phyloP scores from a whole-genome alignment of 208 protist genomes.

The Acanthamoeba divionensis region DNA sequence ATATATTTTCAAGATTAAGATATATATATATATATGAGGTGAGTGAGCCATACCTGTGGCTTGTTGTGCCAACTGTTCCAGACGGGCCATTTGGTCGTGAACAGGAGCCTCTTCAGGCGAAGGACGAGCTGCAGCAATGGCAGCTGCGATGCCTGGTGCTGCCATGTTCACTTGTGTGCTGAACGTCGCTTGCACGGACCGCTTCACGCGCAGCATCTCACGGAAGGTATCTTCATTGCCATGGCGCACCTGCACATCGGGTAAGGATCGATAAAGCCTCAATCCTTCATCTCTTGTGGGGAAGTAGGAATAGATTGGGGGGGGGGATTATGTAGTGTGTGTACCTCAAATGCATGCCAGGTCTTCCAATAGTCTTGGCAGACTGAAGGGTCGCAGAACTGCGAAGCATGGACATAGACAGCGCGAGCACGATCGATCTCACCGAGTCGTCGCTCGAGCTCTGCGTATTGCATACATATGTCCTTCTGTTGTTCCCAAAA shows the following conservation, averaged over 20 bases:
- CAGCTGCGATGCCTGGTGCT: not conserved
- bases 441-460: conserved; percentile 85
- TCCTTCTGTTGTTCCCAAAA: no score
- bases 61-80: no score
- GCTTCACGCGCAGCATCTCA: conserved; percentile 87
- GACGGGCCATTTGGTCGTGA: no score
- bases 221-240: conserved; percentile 91
- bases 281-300: conserved; percentile 42
- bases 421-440: conserved; percentile 88
- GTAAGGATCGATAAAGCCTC: not conserved
- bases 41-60: no score
- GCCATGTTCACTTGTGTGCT: conserved; percentile 45
- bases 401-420: conserved; percentile 83
- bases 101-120: no score
- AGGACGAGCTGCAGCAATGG: not conserved
- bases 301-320: not conserved
- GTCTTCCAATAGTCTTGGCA: conserved; percentile 21
- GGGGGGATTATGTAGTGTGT: not conserved
- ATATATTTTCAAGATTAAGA: no score
- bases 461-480: conserved; percentile 82
- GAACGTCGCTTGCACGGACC: conserved; percentile 77
- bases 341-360: conserved; percentile 38
- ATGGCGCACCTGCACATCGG: conserved; percentile 77
- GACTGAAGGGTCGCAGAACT: conserved; percentile 81
- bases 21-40: no score